Evolutionary conservation across 441 rosid genomes (phyloP).

Genomic region (Gossypium schwendimanii): DNA sequence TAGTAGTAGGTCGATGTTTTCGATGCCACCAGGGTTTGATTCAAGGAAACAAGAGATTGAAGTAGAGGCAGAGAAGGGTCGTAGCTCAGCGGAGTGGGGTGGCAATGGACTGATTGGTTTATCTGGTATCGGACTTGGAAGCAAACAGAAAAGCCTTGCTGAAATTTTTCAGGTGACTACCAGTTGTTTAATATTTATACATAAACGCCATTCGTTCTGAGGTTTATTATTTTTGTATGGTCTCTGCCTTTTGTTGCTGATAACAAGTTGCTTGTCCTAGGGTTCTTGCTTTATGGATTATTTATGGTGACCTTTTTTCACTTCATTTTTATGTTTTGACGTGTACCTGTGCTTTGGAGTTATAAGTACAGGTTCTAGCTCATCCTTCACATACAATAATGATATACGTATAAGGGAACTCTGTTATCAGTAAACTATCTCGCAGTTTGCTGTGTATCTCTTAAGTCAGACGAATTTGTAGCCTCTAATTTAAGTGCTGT

Average conservation of each 20-base stretch:
- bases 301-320: background rate
- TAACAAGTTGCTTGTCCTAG: background rate
- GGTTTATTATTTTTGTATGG: background rate
- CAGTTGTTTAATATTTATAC: background rate
- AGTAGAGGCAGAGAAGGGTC: slow-evolving; percentile 31
- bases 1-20: slow-evolving; percentile 44
- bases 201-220: background rate
- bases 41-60: slow-evolving; percentile 54
- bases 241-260: slow-evolving; percentile 6
- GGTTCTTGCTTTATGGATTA: background rate
- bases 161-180: slow-evolving; percentile 75
- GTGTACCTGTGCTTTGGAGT: background rate
- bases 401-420: background rate
- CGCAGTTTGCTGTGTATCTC: background rate
- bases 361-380: background rate
- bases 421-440: background rate
- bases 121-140: slow-evolving; percentile 53
- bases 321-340: background rate
- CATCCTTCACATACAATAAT: background rate
- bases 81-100: slow-evolving; percentile 60
- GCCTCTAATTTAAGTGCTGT: background rate
- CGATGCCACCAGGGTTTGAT: slow-evolving; percentile 85
- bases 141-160: slow-evolving; percentile 29
- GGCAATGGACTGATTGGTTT: slow-evolving; percentile 83
- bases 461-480: background rate